phyloP scores from a whole-genome alignment of 805 yeast species.

The Pichia californica region DNA sequence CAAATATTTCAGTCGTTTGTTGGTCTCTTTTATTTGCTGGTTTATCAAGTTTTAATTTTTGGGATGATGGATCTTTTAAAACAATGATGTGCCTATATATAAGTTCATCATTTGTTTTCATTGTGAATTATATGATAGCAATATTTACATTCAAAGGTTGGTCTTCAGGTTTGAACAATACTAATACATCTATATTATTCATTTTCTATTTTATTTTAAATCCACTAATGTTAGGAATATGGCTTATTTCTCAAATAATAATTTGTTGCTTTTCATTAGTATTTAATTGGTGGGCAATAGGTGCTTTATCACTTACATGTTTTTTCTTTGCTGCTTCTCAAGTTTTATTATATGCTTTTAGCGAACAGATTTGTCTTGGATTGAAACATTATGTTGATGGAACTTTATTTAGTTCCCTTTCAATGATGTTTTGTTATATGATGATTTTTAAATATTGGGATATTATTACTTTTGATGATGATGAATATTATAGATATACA shows the following conservation, averaged over 20 bases:
- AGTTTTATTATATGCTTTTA: slow-evolving; percentile 63
- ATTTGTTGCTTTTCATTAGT: slow-evolving; percentile 62
- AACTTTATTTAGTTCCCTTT: slow-evolving; percentile 70
- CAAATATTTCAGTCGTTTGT: slow-evolving; percentile 65
- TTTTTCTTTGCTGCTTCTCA: slow-evolving; percentile 81
- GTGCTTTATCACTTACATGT: slow-evolving; percentile 67
- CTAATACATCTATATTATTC: slow-evolving; percentile 62
- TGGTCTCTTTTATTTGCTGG: slow-evolving; percentile 68
- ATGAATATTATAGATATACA: slow-evolving; percentile 57
- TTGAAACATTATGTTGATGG: slow-evolving; percentile 89
- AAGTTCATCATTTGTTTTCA: slow-evolving; percentile 51
- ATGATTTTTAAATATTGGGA: slow-evolving; percentile 98
- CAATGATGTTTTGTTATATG: slow-evolving; percentile 80
- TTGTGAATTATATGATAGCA: slow-evolving; percentile 58
- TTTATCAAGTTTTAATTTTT: slow-evolving; percentile 75
- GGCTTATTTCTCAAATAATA: slow-evolving; percentile 60
- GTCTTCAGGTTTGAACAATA: slow-evolving; percentile 41
- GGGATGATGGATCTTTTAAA: slow-evolving; percentile 85
- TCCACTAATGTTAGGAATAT: slow-evolving; percentile 55
- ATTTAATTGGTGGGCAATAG: slow-evolving; percentile 77
- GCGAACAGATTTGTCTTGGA: slow-evolving; percentile 56
- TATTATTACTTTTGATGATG: slow-evolving; percentile 88
- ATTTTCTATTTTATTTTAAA: slow-evolving; percentile 66
- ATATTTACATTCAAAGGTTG: slow-evolving; percentile 69
- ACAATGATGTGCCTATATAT: slow-evolving; percentile 55